A percentile compares a stretch with the other conserved stretches of the same genome.
Conservation (phyloP, 371 early-diverging fungal genomes). For the Encephalitozoon intestinalis region DNA sequence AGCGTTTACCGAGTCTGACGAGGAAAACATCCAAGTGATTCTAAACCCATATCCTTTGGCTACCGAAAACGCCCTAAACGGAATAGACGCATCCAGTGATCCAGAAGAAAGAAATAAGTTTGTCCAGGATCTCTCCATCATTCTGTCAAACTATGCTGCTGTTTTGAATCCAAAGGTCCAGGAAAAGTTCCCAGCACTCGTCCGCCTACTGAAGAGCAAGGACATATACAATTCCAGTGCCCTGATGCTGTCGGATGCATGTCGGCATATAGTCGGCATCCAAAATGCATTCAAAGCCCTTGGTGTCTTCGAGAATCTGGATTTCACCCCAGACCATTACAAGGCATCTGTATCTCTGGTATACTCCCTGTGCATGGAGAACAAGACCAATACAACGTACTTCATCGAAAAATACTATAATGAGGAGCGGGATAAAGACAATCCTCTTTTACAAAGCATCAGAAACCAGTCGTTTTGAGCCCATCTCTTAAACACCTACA, state of each 20-base stretch:
- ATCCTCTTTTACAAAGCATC: neutral
- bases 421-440: constrained; percentile 6
- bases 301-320: constrained; percentile 7
- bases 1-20: neutral
- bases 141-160: constrained; percentile 8
- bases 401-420: constrained; percentile 7
- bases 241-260: constrained; percentile 1
- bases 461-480: neutral
- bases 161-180: constrained; percentile 1
- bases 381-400: neutral
- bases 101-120: neutral
- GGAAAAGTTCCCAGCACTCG: neutral
- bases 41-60: constrained; percentile 20
- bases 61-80: constrained; percentile 16
- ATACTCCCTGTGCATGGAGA: constrained; percentile 15
- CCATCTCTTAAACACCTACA: neutral
- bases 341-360: constrained; percentile 8
- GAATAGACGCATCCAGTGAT: neutral
- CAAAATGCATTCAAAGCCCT: constrained; percentile 19
- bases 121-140: neutral
- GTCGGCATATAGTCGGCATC: constrained; percentile 4
- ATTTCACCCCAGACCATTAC: constrained; percentile 5
- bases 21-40: constrained; percentile 19
- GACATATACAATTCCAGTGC: constrained; percentile 7
- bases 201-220: neutral